These are phyloP conservation scores for Linnemannia hyalina DNA, from an alignment of 192 early-diverging fungal genomes.

Conservation along the genomic window DNA sequence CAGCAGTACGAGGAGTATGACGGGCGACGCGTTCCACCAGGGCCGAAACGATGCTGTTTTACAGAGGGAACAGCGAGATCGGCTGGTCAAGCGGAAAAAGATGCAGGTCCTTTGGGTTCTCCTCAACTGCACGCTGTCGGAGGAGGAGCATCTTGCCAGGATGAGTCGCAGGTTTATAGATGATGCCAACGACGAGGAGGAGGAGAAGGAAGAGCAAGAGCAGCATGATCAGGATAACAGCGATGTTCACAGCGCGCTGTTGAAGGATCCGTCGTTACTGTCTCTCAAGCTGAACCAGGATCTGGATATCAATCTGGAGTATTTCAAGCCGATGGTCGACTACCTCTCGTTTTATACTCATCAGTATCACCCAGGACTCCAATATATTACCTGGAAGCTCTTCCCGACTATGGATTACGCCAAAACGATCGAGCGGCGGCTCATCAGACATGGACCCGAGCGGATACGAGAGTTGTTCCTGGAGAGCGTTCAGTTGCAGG, in stretches of 20 bases:
- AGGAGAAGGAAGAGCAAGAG: neutral
- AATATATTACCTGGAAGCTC: conserved; percentile 30
- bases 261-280: conserved; percentile 12
- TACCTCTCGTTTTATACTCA: conserved; percentile 44
- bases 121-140: conserved; percentile 45
- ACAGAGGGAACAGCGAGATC: conserved; percentile 41
- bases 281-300: conserved; percentile 1
- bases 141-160: conserved; percentile 19
- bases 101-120: conserved; percentile 47
- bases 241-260: neutral
- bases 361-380: conserved; percentile 41
- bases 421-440: conserved; percentile 29
- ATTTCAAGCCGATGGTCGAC: conserved; percentile 38
- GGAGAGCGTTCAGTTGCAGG: conserved; percentile 47
- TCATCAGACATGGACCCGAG: conserved; percentile 36
- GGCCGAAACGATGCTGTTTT: conserved; percentile 34
- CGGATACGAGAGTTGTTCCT: conserved; percentile 47
- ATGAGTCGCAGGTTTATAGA: neutral
- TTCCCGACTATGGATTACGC: conserved; percentile 34
- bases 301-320: conserved; percentile 24
- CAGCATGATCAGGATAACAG: neutral
- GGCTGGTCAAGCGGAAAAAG: conserved; percentile 46
- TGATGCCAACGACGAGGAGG: neutral
- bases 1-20: conserved; percentile 44
- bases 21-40: conserved; percentile 36